Base-by-base conservation (phyloP, 2,329 filamentous ascomycete species). In the Chrysoporthe deuterocubensis region DNA sequence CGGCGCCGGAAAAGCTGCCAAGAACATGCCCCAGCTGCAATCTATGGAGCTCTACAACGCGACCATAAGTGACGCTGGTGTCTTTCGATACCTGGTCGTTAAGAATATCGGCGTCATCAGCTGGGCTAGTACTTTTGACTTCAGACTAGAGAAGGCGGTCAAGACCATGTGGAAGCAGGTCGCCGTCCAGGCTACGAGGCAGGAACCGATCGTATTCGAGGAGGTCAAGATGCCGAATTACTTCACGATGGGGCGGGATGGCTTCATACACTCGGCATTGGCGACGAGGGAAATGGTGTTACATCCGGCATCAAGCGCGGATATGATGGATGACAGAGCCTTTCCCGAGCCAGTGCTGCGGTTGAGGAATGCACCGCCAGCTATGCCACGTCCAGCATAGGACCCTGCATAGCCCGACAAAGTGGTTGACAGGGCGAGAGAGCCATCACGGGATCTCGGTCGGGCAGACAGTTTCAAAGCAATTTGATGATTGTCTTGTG, bases 31-130 rank as follows among this genome's bases (percentile, higher is more conserved):
- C 3, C 62, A 59, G 40, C 64, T 76, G 54, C 67, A 70, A 32
- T 57, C 73, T 26, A 69, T 76, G 69, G 75, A 75, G 67, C 59
- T 76, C 2, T 76, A 73, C 62, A 74, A 73, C 65, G 73, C 71
- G n/a, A 73, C 71, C 52, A 61, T 64, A 26, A 67, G 65, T 54
- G 71, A 71, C 54, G 74, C 70, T 26, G 75, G 71, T 50, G 70
- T 73, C 34, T 76, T 76, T 71, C 72, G 73, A 54, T 76, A 75
- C 67, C 62, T 69, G 42, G 70, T 71, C 9, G 67, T 57, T 32
- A 46, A 61, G 60, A 50, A 62, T 14, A 62, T 46, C 34, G 67
- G 68, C 34, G 21, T 67, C 11, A 59, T 72, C 16, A 58, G 56
- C 37, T 74, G 72, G 72, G 58, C 67, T 37, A 67, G 70, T 50